Evolutionary conservation across 441 rosid genomes (phyloP), one percentile per base, ranked within the genome.

Genomic region (Erodium trifolium): DNA sequence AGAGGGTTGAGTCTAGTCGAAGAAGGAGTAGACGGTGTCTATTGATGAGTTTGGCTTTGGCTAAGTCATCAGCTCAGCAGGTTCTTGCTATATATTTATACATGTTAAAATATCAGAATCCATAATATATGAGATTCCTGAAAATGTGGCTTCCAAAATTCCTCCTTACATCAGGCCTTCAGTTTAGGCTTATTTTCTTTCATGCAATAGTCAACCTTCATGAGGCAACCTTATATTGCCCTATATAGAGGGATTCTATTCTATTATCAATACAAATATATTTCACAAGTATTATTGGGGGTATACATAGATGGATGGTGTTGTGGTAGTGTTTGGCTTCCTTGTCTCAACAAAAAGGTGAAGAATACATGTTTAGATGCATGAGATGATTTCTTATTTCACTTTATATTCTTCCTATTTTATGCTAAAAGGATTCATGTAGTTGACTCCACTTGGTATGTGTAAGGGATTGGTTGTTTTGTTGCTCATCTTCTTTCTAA

Each of bases 1-100:
- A 85, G 73, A 90, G 98, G 84, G 99, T 92, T 69, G 96, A 92
- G 72, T 83, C 83, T 74, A 95, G 99, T 80, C 85, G 99, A 81
- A 87, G 99, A 84, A 90, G 98, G 82, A 95, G 98, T 73, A 83
- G 98, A 71, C 97, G 97, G 51, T 92, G 96, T 85, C 83, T 95
- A 67, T 76, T 95, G 75, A 84, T 90, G 91, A 92, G 99, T 84
- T 85, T 95, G 88, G 98, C 97, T 73, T 82, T 95, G 81, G 96
- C 92, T 49, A 87, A 87, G 79, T 84, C 93, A 69, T 78, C 93
- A 63, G 88, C 76, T 71, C 89, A 92, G 77, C 95, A 92, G 98
- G 99, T 95, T 77, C 78, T 71, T 73, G 62, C 57, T 64, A 65
- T 72, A 23, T 34, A 72, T 67, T 4, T 68, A 59, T 75, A 29